These are phyloP conservation scores for Orbilia blumenaviensis DNA, from an alignment of 2,329 filamentous ascomycete genomes.

Conservation along the genomic window DNA sequence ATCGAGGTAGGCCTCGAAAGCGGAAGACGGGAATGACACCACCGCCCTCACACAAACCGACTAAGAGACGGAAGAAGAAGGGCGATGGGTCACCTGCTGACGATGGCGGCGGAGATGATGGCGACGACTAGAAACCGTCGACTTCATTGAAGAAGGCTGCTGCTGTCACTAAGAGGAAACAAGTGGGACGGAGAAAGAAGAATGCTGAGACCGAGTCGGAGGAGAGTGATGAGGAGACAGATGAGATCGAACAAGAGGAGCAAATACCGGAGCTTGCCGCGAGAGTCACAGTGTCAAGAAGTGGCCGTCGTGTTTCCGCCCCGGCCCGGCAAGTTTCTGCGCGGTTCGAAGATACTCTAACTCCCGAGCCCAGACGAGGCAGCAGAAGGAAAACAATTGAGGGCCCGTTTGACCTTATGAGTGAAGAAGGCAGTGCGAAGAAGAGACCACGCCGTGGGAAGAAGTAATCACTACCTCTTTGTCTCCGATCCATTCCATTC, in stretches of 20 bases:
- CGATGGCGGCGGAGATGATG: slow-evolving; percentile 29
- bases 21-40: slow-evolving; percentile 38
- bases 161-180: neutral
- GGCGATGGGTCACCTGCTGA: slow-evolving; percentile 16
- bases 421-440: neutral
- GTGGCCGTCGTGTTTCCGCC: neutral
- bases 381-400: neutral
- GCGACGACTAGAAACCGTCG: slow-evolving; percentile 43
- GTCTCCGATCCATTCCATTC: neutral
- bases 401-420: neutral
- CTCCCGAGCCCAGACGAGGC: neutral
- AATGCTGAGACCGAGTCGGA: neutral
- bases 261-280: neutral
- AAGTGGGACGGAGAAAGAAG: neutral
- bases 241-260: neutral
- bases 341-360: neutral
- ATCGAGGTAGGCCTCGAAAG: slow-evolving; percentile 39
- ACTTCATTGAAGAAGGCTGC: neutral
- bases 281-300: neutral
- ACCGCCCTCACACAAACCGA: slow-evolving; percentile 36
- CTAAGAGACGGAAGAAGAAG: slow-evolving; percentile 52
- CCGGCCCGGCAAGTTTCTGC: neutral
- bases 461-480: neutral
- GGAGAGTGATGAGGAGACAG: neutral
- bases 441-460: neutral